Evolutionary conservation across 139 green algal species (phyloP), one percentile per base, ranked within the genome.

Genomic region (Pseudopediastrum boryanum): DNA sequence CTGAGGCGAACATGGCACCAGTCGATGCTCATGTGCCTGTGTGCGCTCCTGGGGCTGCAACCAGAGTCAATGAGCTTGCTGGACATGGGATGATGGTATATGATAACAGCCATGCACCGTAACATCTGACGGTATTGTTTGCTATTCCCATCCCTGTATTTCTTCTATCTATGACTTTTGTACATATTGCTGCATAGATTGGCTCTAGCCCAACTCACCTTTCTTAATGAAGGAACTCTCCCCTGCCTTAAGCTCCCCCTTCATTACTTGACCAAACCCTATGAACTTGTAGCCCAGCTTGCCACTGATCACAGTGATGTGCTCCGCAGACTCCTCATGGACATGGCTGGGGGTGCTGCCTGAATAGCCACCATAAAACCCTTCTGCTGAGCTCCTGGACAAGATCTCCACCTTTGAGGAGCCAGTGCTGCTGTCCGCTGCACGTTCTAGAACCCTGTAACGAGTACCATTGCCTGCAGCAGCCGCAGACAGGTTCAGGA

Each of bases 381-480:
- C 70, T 1, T 4, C 19, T 8, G 23, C 70, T 33, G 21, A 23
- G 51, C 36, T 38, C 2, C 70, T 51, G 31, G 25, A 38, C 38
- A 78, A 39, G 19, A 78, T 12, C 51, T 78, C 70, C 13, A 78
- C 70, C 19, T 27, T 78, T 36, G 41, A 78, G 33, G 16, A 78
- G n/a, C 25, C 51, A 13, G 38, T 52, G 7, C 3, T 25, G 5
- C 51, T 78, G 52, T 66, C 70, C 41, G 50, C 35, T 50, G 48
- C 39, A 9, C 70, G 70, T 13, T 35, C 66, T 10, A 78, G 19
- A 35, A 78, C 70, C 9, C 51, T 44, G 51, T 78, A 78, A n/a
- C 51, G 70, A n/a, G 70, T 54, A 27, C 70, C 70, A 4, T 78
- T 78, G 70, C 70, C 70, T 78, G 46, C 29, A 38, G n/a, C n/a